These are phyloP conservation scores for Fusarium globosum DNA, from an alignment of 2,329 filamentous ascomycete species.

Conservation along the genomic window DNA sequence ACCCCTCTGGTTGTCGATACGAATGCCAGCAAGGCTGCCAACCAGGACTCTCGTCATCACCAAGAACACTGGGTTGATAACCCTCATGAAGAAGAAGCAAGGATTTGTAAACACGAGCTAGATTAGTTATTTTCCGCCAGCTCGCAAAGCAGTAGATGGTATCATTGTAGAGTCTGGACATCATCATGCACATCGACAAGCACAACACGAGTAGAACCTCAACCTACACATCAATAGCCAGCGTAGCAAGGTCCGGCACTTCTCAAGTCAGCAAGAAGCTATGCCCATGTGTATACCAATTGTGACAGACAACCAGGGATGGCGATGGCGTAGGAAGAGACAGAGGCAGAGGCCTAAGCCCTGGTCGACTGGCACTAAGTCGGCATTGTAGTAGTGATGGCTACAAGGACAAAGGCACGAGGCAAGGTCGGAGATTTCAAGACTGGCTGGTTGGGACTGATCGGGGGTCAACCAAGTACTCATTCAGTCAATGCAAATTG, in stretches of 20 bases:
- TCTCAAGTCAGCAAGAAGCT: background rate
- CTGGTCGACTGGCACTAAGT: rapidly evolving
- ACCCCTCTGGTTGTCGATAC: background rate
- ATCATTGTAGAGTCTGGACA: background rate
- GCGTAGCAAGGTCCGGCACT: background rate
- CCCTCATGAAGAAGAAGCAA: background rate
- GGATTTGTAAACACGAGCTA: rapidly evolving
- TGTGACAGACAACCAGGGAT: rapidly evolving
- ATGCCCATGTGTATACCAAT: rapidly evolving
- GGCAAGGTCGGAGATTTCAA: rapidly evolving
- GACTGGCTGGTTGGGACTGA: background rate
- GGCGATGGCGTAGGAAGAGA: background rate
- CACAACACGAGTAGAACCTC: background rate
- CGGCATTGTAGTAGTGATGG: background rate
- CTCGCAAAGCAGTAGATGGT: background rate
- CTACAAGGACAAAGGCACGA: background rate
- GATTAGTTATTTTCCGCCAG: background rate
- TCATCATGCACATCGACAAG: background rate
- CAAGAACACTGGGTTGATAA: background rate
- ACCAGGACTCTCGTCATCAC: rapidly evolving
- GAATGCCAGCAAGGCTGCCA: background rate
- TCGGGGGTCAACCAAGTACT: background rate
- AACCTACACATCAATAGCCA: background rate
- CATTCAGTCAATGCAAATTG: background rate
- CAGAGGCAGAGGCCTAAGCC: background rate